These are phyloP conservation scores for Murraya koenigii DNA, from an alignment of 345 rosid species.

Conservation along the genomic window DNA sequence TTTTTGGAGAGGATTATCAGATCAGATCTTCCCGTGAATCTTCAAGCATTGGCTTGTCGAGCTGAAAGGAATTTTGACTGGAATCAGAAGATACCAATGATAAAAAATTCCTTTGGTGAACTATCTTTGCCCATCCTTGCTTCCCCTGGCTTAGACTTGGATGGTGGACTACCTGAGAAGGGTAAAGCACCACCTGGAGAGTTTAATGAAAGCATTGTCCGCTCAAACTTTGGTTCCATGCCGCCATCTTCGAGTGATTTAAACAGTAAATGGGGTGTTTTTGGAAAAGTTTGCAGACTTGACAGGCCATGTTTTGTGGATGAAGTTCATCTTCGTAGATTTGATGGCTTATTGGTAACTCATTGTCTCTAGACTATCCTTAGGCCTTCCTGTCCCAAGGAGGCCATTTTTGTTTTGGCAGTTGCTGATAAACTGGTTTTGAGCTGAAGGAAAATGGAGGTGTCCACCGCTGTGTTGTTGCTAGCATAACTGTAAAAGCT, in stretches of 20 bases:
- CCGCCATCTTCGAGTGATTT: slow-evolving; percentile 48
- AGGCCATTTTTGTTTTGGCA: slow-evolving; percentile 21
- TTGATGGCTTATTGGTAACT: slow-evolving; percentile 87
- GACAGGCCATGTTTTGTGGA: slow-evolving; percentile 80
- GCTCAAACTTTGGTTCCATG: slow-evolving; percentile 39
- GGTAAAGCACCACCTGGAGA: slow-evolving; percentile 26
- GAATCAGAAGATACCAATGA: slow-evolving; percentile 33
- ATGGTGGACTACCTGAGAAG: slow-evolving; percentile 28
- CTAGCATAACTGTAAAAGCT: slow-evolving; percentile 97
- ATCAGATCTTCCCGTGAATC: slow-evolving; percentile 95
- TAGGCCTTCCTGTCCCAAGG: slow-evolving; percentile 19
- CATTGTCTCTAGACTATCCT: slow-evolving; percentile 24
- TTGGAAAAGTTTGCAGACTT: slow-evolving; percentile 77
- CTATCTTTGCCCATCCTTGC: slow-evolving; percentile 24
- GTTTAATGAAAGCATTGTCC: slow-evolving; percentile 28
- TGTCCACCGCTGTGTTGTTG: slow-evolving; percentile 89
- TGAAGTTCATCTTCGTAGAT: slow-evolving; percentile 97
- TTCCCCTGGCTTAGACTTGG: slow-evolving; percentile 33
- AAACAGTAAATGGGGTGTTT: slow-evolving; percentile 68
- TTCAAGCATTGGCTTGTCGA: slow-evolving; percentile 75
- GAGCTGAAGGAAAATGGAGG: slow-evolving; percentile 91
- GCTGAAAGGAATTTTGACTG: slow-evolving; percentile 61
- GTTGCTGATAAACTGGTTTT: slow-evolving; percentile 39
- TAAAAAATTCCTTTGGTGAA: slow-evolving; percentile 30
- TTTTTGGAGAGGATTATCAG: slow-evolving; percentile 90